Evolutionary conservation across 2,329 filamentous ascomycete species (phyloP), one percentile per base, ranked within the genome.

Genomic region (Trichoderma endophyticum): DNA sequence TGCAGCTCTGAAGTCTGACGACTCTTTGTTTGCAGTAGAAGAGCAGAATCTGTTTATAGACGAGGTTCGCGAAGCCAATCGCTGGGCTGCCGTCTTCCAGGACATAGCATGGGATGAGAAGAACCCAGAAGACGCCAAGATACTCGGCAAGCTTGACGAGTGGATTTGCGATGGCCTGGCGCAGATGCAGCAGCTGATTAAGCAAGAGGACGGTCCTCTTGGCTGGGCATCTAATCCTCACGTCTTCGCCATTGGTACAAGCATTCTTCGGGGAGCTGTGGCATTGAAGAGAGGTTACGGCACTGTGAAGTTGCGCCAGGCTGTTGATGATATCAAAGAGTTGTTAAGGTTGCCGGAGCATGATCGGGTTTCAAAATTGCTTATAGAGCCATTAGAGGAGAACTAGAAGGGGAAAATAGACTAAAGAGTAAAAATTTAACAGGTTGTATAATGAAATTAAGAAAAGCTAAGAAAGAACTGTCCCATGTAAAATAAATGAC

Each of bases 31-130:
- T 79, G 91, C 88, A 0, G 87, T 94, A 71, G 96, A 99, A 81
- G 95, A 97, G 79, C 94, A 97, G 79, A 99, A 99, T 79, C 86
- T 98, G n/a, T 98, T 93, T 80, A 84, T 95, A 64, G 95, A 98
- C 79, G 91, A 94, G 75, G 88, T 93, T 6, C 86, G 90, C 62
- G 95, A 98, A 80, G 85, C 90, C 4, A 82, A 86, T 21, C 80
- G 89, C n/a, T 98, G 94, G 94, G 82, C 86, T 0, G 80, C 79
- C 18, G 83, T 88, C 3, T 82, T 92, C 34, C 71, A 76, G 21
- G 60, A 71, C 51, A 32, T 81, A 39, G 28, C 69, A 6, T 78
- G 75, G 74, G 70, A 74, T 4, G 70, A 62, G 3, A 14, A 30
- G 9, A 43, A 77, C 7, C 12, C 67, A n/a, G 70, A 39, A 1